Base-by-base conservation (phyloP, 2,329 filamentous ascomycete species). In the Dryadomyces quercivorus region DNA sequence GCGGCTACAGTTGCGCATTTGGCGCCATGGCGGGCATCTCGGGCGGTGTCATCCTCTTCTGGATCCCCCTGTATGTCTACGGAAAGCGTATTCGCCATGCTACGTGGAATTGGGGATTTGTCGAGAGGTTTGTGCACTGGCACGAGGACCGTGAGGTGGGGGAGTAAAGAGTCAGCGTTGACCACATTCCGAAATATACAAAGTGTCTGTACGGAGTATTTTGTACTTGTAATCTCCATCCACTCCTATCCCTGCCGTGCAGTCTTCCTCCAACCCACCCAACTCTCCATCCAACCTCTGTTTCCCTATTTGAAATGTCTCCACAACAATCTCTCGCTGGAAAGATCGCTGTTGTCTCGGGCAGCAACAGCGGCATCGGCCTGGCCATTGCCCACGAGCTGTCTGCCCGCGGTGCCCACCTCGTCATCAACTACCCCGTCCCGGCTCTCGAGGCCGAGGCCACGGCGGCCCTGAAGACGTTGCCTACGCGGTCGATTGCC, bases 21-120 rank as follows among this genome's bases (percentile, higher is more conserved):
- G 76, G 77, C 3, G 68, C 72, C n/a, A 81, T 82, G 77, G 78
- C 77, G 8, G 77, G 70, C 12, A 80, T 81, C 48, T 66, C 72
- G 10, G 72, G 68, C 13, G 67, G 60, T 15, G 64, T 80, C 3
- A 61, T 80, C 15, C 40, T 78, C 7, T 58, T 73, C 31, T 76
- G 70, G 68, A 61, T 78, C 26, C 75, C 75, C 1, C 63, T 81
- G 10, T 81, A 73, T 61, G 51, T 78, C 52, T 80, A 69, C 66
- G 78, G 77, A 9, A 74, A 72, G 58, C 55, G 56, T 18, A 70
- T 81, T 48, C 69, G 78, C 22, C 66, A 71, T 52, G 63, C 62
- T 6, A 75, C 72, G 1, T 74, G 73, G 71, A 60, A 69, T 13
- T 81, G 77, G 78, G 61, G 61, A 1, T 57, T 76, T 46, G 63